phyloP scores from a whole-genome alignment of 441 rosid genomes.

The Corymbia citriodora region DNA sequence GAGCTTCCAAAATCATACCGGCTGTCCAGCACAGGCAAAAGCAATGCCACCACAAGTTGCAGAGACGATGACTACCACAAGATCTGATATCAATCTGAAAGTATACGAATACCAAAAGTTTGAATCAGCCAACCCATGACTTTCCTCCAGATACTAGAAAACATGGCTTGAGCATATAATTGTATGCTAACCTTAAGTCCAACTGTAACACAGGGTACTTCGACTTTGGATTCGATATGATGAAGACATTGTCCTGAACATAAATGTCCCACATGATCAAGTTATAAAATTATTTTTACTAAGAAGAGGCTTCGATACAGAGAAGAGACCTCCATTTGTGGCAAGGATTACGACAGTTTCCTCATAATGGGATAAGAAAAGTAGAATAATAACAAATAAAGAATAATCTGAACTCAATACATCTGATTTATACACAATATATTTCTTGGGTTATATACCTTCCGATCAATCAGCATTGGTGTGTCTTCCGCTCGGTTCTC shows the following conservation, averaged over 20 bases:
- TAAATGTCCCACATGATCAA: background rate
- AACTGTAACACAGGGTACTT: conserved; percentile 87
- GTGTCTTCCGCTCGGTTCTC: conserved; percentile 84
- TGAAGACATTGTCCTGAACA: conserved; percentile 80
- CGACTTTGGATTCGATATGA: conserved; percentile 91
- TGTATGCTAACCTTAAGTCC: conserved; percentile 58
- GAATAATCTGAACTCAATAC: background rate
- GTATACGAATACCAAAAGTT: background rate
- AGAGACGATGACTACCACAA: conserved; percentile 91
- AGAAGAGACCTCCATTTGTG: background rate
- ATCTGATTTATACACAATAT: background rate
- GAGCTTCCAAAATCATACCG: conserved; percentile 43
- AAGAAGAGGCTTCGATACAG: background rate
- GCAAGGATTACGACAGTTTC: background rate
- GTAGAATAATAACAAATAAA: background rate
- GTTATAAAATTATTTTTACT: background rate
- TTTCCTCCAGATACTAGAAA: background rate
- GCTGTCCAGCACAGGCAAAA: conserved; percentile 98
- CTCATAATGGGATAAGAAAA: background rate
- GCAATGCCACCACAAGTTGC: conserved; percentile 99
- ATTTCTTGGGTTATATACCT: conserved; percentile 29
- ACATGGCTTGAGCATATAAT: background rate
- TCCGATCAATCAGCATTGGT: conserved; percentile 78
- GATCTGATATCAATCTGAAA: conserved; percentile 87
- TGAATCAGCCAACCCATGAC: background rate